Conservation (phyloP, 257 asterid species). For the Solanum pennellii region DNA sequence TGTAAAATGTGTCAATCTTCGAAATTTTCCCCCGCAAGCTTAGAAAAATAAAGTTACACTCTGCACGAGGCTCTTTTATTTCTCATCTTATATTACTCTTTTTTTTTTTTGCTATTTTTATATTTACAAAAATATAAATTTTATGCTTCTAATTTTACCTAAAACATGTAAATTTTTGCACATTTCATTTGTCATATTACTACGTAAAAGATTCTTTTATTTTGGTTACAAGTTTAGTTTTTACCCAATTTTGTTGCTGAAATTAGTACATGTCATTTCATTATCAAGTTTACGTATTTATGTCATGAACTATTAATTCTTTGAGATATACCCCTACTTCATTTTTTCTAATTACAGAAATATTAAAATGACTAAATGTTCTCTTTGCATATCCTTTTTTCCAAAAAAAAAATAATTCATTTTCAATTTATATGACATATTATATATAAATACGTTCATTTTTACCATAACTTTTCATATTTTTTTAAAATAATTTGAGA, state of each 20-base stretch:
- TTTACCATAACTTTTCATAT: no score
- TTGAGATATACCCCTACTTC: not conserved
- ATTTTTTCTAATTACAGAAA: not conserved
- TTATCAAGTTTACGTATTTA: not conserved
- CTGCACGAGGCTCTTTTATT: slow-evolving; percentile 19
- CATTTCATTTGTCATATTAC: not conserved
- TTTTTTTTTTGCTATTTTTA: not conserved
- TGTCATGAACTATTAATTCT: not conserved
- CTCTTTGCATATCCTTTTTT: not conserved
- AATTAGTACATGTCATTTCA: not conserved
- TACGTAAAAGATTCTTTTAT: not conserved
- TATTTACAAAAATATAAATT: not conserved
- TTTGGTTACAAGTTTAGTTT: not conserved
- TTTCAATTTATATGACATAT: no score
- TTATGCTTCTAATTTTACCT: slow-evolving; percentile 2
- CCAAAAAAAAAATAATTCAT: no score
- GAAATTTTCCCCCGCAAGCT: slow-evolving; percentile 14
- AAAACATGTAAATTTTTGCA: not conserved
- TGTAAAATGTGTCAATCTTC: not conserved
- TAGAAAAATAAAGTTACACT: slow-evolving; percentile 28
- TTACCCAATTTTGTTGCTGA: not conserved
- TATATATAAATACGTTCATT: no score
- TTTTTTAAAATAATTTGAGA: no score
- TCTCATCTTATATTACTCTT: slow-evolving; percentile 4
- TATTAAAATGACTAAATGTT: not conserved